Evolutionary conservation across 225 moss, liverwort and hornwort genomes (phyloP).

Genomic region (Pseudisothecium myosuroides): DNA sequence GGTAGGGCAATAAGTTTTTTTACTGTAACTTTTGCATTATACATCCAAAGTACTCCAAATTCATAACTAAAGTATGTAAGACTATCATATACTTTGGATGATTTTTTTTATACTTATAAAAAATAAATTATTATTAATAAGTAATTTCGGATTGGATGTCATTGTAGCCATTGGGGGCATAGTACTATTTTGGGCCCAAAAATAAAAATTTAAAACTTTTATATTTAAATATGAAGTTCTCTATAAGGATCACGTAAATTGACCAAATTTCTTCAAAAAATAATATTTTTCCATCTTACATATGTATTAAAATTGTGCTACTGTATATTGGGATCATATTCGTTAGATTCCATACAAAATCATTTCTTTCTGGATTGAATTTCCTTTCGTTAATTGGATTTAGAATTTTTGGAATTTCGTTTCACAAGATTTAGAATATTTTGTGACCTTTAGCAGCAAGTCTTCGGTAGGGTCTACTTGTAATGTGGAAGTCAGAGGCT

Average conservation of each 20-base stretch:
- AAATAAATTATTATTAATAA: background rate
- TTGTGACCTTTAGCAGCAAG: too few relatives aligned
- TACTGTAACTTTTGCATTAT: background rate
- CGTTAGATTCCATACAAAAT: too few relatives aligned
- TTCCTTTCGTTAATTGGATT: too few relatives aligned
- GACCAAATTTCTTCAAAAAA: background rate
- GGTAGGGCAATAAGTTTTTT: background rate
- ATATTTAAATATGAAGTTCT: background rate
- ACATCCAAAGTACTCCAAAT: background rate
- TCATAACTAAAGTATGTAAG: background rate
- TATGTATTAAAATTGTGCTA: rapidly evolving
- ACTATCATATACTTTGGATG: rapidly evolving
- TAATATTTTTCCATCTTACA: background rate
- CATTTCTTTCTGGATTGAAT: too few relatives aligned
- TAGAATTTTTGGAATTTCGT: too few relatives aligned
- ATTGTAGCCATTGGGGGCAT: background rate
- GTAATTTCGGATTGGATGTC: rapidly evolving
- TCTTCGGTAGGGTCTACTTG: too few relatives aligned
- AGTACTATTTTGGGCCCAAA: background rate
- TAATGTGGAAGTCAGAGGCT: too few relatives aligned
- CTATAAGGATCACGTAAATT: rapidly evolving
- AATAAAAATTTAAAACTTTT: background rate
- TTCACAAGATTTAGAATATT: too few relatives aligned
- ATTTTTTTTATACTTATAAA: too few relatives aligned
- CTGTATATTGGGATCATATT: too few relatives aligned